phyloP scores from a whole-genome alignment of 2,329 filamentous ascomycete genomes.

The Aspergillus aculeatinus region DNA sequence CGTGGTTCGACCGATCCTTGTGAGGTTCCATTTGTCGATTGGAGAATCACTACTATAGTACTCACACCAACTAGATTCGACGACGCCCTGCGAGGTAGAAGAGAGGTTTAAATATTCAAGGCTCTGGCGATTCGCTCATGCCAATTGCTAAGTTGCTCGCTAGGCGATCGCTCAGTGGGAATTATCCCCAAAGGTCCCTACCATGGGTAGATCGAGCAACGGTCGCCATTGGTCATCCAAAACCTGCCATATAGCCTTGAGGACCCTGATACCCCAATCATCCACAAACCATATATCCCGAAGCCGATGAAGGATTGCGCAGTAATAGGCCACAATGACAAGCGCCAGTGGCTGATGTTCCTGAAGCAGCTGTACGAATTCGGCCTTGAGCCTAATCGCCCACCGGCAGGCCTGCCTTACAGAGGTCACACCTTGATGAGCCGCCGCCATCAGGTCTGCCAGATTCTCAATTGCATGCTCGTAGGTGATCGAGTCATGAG shows the following conservation, averaged over 20 bases:
- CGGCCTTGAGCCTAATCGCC: slow-evolving; percentile 36
- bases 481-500: slow-evolving; percentile 28
- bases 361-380: slow-evolving; percentile 38
- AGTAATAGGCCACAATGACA: slow-evolving; percentile 62
- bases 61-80: too few species aligned
- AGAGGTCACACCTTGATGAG: slow-evolving; percentile 48
- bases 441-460: slow-evolving; percentile 27
- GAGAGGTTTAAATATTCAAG: background rate
- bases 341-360: slow-evolving; percentile 44
- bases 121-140: background rate
- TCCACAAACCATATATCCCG: slow-evolving; percentile 65
- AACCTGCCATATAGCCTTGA: slow-evolving; percentile 56
- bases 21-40: too few species aligned
- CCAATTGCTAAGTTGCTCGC: background rate
- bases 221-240: slow-evolving; percentile 34
- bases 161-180: background rate
- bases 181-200: slow-evolving; percentile 28
- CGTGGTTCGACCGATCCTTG: too few species aligned
- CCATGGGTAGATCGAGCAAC: slow-evolving; percentile 32
- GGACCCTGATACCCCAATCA: slow-evolving; percentile 64
- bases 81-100: background rate
- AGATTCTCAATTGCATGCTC: slow-evolving; percentile 27
- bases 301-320: slow-evolving; percentile 59
- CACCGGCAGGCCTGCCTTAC: slow-evolving; percentile 48
- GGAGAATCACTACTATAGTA: too few species aligned